Evolutionary conservation across 306 rosid genomes (phyloP).

Genomic region (Pyrus pyrifolia): DNA sequence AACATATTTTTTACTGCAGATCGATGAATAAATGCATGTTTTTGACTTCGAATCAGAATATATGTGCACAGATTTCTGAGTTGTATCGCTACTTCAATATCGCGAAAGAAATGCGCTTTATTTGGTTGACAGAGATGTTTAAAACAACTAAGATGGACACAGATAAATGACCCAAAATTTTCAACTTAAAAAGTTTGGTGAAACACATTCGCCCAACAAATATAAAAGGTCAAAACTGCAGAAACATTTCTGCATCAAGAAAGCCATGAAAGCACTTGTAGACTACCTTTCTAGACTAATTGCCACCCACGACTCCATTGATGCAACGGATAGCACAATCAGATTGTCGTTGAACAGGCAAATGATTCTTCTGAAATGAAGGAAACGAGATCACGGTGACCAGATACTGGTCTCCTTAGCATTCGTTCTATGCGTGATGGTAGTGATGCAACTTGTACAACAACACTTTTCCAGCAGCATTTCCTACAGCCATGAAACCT

Average conservation of each 20-base stretch:
- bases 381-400: background rate
- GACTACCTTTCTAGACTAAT: background rate
- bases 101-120: background rate
- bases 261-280: background rate
- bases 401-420: background rate
- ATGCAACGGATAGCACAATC: background rate
- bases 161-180: background rate
- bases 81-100: too few relatives aligned
- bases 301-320: too few relatives aligned
- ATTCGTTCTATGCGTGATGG: conserved; percentile 25
- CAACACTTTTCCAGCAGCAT: conserved; percentile 63
- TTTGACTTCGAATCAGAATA: background rate
- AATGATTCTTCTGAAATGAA: background rate
- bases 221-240: background rate
- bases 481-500: conserved; percentile 85
- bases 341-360: background rate
- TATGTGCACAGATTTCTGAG: background rate
- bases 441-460: conserved; percentile 53
- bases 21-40: background rate
- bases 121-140: too few relatives aligned
- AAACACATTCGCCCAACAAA: background rate
- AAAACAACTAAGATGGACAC: background rate
- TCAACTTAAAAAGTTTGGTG: background rate
- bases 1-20: background rate
- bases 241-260: background rate